These are phyloP conservation scores for Yamadazyma blattariae DNA, from an alignment of 1,139 yeast genomes.

Conservation along the genomic window DNA sequence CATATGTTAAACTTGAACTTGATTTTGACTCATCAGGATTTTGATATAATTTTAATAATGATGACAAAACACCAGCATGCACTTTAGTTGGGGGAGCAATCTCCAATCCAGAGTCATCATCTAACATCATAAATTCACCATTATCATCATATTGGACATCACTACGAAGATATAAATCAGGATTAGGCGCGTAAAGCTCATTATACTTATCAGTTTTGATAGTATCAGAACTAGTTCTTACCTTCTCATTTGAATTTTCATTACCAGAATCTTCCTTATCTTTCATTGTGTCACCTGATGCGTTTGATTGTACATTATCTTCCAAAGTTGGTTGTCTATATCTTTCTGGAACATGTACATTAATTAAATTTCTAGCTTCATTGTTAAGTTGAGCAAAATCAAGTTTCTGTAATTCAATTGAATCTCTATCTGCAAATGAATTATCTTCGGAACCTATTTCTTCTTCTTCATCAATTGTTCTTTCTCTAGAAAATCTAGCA, in stretches of 20 bases:
- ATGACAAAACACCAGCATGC: constrained; percentile 80
- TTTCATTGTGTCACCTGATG: constrained; percentile 15
- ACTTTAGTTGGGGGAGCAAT: constrained; percentile 73
- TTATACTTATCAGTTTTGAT: constrained; percentile 5
- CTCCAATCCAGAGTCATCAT: constrained; percentile 44
- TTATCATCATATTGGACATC: constrained; percentile 28
- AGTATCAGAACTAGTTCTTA: constrained; percentile 5
- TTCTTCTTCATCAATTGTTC: constrained; percentile 19
- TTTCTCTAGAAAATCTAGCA: constrained; percentile 19
- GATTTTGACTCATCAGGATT: constrained; percentile 31
- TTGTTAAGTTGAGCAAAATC: constrained; percentile 34
- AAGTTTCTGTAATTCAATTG: constrained; percentile 34
- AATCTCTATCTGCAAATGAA: constrained; percentile 10
- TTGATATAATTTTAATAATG: constrained; percentile 67
- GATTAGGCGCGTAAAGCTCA: constrained; percentile 44
- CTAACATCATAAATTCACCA: constrained; percentile 32
- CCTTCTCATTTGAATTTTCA: constrained; percentile 1
- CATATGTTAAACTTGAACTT: constrained; percentile 15
- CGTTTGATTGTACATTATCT: constrained; percentile 6
- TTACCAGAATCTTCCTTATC: constrained; percentile 7
- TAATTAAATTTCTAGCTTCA: constrained; percentile 41
- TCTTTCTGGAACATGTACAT: constrained; percentile 33
- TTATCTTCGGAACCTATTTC: constrained; percentile 19
- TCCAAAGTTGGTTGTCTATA: constrained; percentile 10
- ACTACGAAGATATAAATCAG: constrained; percentile 37